Evolutionary conservation across 345 rosid genomes (phyloP), one percentile per base, ranked within the genome.

Genomic region (Pistacia atlantica): DNA sequence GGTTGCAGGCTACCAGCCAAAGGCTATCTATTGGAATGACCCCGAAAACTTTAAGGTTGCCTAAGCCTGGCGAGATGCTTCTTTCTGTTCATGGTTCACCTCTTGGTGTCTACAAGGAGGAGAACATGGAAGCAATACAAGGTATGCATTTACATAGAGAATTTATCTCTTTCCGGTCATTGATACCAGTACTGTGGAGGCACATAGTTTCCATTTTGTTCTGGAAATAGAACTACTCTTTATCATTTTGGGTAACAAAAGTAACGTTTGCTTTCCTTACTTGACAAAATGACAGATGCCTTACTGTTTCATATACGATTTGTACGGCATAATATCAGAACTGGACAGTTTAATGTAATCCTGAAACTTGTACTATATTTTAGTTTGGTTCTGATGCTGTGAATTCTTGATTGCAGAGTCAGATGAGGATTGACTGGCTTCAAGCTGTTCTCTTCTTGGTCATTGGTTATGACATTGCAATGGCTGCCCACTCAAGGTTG

Each of bases 21-120:
- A 86, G 97, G 80, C 83, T 95, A 66, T 95, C 97, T 55, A n/a
- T 89, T 66, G 99, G 98, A 76, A 92, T 89, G 97, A 96, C 98
- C 57, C 98, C 99, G 42, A 92, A 89, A 83, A 87, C 93, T 54
- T 60, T 78, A 67, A 88, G 98, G 89, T 85, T 80, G 78, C 98
- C 98, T 1, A 93, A 96, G 80, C 90, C 86, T 71, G 97, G 98
- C 48, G 98, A 96, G 85, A 86, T 93, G 90, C 93, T 92, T 84
- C 89, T 91, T 37, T 93, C 98, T 33, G 92, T 96, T 22, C 97
- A 69, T 78, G 98, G 97, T 65, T 93, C 99, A 78, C 99, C 98
- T 25, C 94, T 93, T 16, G 98, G 99, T 3, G 90, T 91, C 72
- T 96, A 74, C 82, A 87, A 88, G 85, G 95, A 93, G 80, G 97